phyloP scores from a whole-genome alignment of 768 basidiomycete species.

The Suillus subaureus region DNA sequence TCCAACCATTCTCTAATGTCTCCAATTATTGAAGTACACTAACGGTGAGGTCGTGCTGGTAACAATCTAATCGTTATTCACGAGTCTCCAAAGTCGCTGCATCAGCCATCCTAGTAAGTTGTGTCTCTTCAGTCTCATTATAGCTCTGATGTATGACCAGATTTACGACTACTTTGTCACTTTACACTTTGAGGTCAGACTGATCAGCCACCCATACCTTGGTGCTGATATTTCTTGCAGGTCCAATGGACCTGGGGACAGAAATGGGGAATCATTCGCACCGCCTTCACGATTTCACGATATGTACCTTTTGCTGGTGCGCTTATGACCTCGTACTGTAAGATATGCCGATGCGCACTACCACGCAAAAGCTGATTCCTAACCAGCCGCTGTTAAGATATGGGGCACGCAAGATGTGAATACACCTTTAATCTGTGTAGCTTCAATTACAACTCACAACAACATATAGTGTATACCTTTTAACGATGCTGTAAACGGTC shows the following conservation, averaged over 20 bases:
- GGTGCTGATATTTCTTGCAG: constrained; percentile 9
- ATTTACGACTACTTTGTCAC: not conserved
- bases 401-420: not conserved
- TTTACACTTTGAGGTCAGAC: not conserved
- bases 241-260: constrained; percentile 17
- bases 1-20: not conserved
- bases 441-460: not conserved
- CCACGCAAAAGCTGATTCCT: not conserved
- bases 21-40: not conserved
- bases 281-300: constrained; percentile 7
- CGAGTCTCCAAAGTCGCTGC: not conserved
- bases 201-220: too few species aligned
- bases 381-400: not conserved
- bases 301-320: constrained; percentile 11
- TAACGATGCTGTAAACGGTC: not conserved
- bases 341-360: not conserved
- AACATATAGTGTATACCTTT: not conserved
- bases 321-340: constrained; percentile 10
- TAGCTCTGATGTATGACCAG: not conserved
- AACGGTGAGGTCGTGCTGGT: not conserved
- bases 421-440: not conserved
- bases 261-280: constrained; percentile 10
- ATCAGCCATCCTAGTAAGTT: not conserved
- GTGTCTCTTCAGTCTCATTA: too few species aligned
- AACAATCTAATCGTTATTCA: not conserved